Percentiles rank a stretch among this genome's conserved stretches.
phyloP scores from a whole-genome alignment of 2,329 filamentous ascomycete species.

The Neoscytalidium dimidiatum region DNA sequence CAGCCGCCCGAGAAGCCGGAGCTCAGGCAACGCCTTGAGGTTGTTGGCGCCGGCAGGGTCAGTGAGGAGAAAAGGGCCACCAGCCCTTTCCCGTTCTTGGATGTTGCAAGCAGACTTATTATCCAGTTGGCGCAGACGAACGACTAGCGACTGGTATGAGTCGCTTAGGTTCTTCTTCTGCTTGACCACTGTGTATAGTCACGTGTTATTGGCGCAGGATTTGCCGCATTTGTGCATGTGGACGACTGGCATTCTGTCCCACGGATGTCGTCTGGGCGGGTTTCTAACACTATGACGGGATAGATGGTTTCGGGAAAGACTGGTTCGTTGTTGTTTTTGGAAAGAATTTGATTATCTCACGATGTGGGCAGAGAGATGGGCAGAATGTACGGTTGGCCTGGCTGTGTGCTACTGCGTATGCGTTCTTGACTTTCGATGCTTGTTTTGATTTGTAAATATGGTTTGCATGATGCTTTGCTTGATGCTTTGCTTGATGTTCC shows the following conservation, averaged over 20 bases:
- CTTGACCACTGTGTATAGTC: not conserved
- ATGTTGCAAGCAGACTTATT: slow-evolving; percentile 88
- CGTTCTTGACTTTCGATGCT: not conserved
- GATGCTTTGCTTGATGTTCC: not conserved
- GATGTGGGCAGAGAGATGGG: not conserved
- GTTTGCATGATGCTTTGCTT: not conserved
- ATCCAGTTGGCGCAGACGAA: slow-evolving; percentile 75
- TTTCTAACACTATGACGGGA: not conserved
- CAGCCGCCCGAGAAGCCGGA: slow-evolving; percentile 34
- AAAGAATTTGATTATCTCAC: slow-evolving; percentile 3
- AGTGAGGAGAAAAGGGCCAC: slow-evolving; percentile 91
- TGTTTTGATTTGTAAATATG: not conserved
- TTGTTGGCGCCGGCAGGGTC: slow-evolving; percentile 51
- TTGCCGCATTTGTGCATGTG: not conserved
- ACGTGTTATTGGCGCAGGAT: not conserved
- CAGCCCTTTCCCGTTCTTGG: slow-evolving; percentile 92
- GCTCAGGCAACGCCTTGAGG: slow-evolving; percentile 40
- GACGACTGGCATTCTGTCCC: not conserved
- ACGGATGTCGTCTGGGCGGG: not conserved
- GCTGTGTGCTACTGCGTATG: not conserved
- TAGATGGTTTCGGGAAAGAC: slow-evolving; percentile 7
- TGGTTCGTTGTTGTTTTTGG: not conserved
- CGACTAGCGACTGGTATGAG: slow-evolving; percentile 7
- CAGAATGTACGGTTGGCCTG: not conserved
- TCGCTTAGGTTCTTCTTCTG: not conserved